phyloP scores from a whole-genome alignment of 192 early-diverging fungal species.

The Piromyces sp. region DNA sequence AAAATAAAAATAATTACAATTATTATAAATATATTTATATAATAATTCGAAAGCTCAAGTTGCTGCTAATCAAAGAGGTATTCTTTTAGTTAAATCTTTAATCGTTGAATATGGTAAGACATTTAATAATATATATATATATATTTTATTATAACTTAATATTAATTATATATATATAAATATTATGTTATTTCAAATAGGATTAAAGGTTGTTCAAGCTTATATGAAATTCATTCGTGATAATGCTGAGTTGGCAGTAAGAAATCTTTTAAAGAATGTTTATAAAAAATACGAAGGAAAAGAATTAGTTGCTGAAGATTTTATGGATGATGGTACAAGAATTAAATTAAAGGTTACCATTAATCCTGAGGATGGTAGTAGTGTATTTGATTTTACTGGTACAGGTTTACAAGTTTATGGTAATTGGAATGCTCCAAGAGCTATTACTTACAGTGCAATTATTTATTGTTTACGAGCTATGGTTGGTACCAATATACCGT shows the following conservation, averaged over 20 bases:
- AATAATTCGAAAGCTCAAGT: constrained; percentile 56
- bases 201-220: constrained; percentile 71
- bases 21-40: neutral
- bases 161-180: neutral
- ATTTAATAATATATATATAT: neutral
- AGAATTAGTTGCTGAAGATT: constrained; percentile 33
- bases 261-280: constrained; percentile 50
- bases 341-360: constrained; percentile 64
- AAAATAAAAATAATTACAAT: neutral
- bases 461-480: constrained; percentile 90
- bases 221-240: constrained; percentile 86
- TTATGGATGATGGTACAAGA: constrained; percentile 83
- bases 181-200: neutral
- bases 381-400: constrained; percentile 84
- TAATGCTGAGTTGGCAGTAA: constrained; percentile 76
- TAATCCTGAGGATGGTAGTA: constrained; percentile 40
- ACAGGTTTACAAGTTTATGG: constrained; percentile 63
- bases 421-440: constrained; percentile 23
- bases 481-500: constrained; percentile 75
- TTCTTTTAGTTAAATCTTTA: constrained; percentile 57
- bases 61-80: constrained; percentile 90
- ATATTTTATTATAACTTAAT: too few species aligned
- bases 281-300: constrained; percentile 16
- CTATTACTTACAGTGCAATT: constrained; percentile 75
- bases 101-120: constrained; percentile 55